Evolutionary conservation across 2,329 filamentous ascomycete species (phyloP), one percentile per base, ranked within the genome.

Genomic region (Thielaviopsis ethacetica): DNA sequence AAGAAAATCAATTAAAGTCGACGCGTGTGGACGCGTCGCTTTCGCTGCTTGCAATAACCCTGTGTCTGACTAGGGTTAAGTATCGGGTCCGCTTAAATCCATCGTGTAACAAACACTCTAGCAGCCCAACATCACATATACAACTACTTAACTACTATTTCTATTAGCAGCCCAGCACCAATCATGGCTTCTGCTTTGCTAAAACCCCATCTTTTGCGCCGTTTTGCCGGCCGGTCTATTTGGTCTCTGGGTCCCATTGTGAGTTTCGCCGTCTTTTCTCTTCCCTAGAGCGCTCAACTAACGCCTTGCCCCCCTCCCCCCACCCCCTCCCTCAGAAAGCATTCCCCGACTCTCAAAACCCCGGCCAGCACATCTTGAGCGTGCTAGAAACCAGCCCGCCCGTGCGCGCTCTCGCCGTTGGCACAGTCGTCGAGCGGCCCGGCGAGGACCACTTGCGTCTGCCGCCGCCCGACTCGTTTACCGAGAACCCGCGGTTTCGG

Each of bases 391-490:
- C 76, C 47, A 73, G 15, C 81, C 82, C 1, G 82, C 82, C 0
- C 77, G 71, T 3, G 67, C 71, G 5, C 10, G 10, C 5, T 34
- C 30, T 34, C 10, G 30, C 30, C 10, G 30, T 34, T 9, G 30
- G 30, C 30, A 34, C 13, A 44, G 15, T 44, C 38, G 15, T 44
- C 15, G 38, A 15, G 5, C 15, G 67, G 68, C 27, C 70, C 85
- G 21, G 75, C 81, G 15, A 78, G 86, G 61, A 83, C 1, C 78
- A 81, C 0, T 78, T 76, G 5, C 65, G 70, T 17, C 62, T 84
- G n/a, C 82, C 82, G 0, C 83, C 80, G 0, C 80, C 83, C 3
- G 70, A 72, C 47, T 77, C 79, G 22, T 83, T 86, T 65, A 71
- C 68, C 22, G 76, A 80, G 65, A 86, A 86, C 66, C 74, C 70